Conservation (phyloP, 1,284 basidiomycete species). For the Ustilago nuda region DNA sequence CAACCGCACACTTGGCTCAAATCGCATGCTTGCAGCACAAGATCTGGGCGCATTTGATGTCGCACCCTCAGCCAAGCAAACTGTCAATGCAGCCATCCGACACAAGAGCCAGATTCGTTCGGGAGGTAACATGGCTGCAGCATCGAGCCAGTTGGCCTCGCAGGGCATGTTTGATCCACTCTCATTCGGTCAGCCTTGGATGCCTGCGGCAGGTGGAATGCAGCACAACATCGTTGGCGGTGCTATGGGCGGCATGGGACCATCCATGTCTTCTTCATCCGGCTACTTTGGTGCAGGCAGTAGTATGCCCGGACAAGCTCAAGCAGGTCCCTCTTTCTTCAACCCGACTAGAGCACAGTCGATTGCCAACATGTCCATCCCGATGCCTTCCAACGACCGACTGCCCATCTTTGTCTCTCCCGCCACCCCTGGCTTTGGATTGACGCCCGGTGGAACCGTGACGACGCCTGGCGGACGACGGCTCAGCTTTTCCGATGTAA, state of each 20-base stretch:
- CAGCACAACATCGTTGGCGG: slow-evolving; percentile 7
- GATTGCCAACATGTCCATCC: slow-evolving; percentile 38
- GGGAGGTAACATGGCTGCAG: not conserved
- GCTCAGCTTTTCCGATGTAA: slow-evolving; percentile 47
- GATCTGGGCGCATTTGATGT: slow-evolving; percentile 7
- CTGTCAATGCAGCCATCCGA: slow-evolving; percentile 40
- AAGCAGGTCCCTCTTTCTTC: not conserved
- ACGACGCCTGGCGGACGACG: slow-evolving; percentile 45
- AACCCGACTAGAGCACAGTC: slow-evolving; percentile 20
- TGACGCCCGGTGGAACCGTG: slow-evolving; percentile 34
- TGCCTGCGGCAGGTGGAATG: slow-evolving; percentile 9
- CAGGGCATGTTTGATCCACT: slow-evolving; percentile 12
- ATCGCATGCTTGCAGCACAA: not conserved
- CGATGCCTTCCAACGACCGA: slow-evolving; percentile 35
- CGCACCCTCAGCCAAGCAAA: slow-evolving; percentile 35
- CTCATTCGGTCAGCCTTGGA: slow-evolving; percentile 14
- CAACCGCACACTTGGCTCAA: not conserved
- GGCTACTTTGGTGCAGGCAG: slow-evolving; percentile 2
- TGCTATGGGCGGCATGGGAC: not conserved
- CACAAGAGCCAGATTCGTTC: slow-evolving; percentile 30
- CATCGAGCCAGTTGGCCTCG: not conserved
- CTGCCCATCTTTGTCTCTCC: slow-evolving; percentile 38
- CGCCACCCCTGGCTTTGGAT: slow-evolving; percentile 31
- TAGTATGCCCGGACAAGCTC: not conserved
- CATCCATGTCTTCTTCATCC: not conserved